Conservation (phyloP, 768 basidiomycete genomes). For the Bullera alba region DNA sequence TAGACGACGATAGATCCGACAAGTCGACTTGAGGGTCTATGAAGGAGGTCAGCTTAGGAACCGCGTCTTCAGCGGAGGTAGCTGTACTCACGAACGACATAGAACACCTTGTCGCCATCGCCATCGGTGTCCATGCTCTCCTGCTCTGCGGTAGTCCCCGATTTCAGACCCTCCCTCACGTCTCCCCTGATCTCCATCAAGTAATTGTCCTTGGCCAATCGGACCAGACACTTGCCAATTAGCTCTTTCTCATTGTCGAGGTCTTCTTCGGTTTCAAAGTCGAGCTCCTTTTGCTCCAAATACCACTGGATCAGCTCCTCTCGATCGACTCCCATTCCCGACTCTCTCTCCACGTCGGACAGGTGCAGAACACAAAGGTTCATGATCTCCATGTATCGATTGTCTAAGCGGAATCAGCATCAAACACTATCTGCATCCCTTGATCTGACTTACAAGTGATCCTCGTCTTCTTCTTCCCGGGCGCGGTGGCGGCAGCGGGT, state of each 20-base stretch:
- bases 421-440: neutral
- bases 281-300: constrained; percentile 76
- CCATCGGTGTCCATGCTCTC: constrained; percentile 49
- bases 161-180: constrained; percentile 55
- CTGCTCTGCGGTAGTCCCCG: constrained; percentile 52
- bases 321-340: constrained; percentile 68
- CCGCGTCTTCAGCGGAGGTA: neutral
- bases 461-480: constrained; percentile 59
- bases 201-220: constrained; percentile 77
- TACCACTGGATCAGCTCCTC: constrained; percentile 97
- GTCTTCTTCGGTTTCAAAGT: constrained; percentile 75
- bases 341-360: constrained; percentile 65
- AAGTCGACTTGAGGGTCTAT: constrained; percentile 40
- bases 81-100: constrained; percentile 68
- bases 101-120: constrained; percentile 64
- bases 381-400: constrained; percentile 85
- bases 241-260: constrained; percentile 86
- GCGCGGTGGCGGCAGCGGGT: constrained; percentile 48
- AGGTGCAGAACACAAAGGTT: constrained; percentile 73
- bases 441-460: constrained; percentile 58
- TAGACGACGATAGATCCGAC: constrained; percentile 34
- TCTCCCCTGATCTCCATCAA: constrained; percentile 77
- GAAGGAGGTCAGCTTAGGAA: too few relatives aligned
- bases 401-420: constrained; percentile 49
- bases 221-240: constrained; percentile 77